These are phyloP conservation scores for Xerocomellus chrysenteron DNA, from an alignment of 768 basidiomycete species.

Conservation along the genomic window DNA sequence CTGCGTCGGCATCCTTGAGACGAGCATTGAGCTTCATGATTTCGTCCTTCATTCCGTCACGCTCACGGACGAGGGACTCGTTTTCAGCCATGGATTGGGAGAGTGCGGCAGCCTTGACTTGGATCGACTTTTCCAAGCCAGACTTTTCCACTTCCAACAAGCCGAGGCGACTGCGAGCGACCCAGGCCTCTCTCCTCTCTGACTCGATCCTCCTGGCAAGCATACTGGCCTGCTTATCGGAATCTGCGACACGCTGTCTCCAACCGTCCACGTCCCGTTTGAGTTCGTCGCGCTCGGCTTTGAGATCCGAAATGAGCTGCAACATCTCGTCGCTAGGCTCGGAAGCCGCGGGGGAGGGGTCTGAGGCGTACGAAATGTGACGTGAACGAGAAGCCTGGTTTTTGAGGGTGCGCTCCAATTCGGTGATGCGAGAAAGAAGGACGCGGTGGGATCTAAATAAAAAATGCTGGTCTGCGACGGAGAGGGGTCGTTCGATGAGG, in stretches of 20 bases:
- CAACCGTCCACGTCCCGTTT: constrained; percentile 87
- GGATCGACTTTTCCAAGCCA: constrained; percentile 50
- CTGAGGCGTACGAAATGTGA: constrained; percentile 52
- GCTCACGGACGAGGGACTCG: constrained; percentile 24
- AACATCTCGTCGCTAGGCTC: constrained; percentile 80
- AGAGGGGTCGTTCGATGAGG: constrained; percentile 48
- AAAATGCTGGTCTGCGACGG: constrained; percentile 80
- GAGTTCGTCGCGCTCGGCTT: constrained; percentile 86
- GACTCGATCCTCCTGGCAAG: constrained; percentile 69
- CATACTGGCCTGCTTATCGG: constrained; percentile 67
- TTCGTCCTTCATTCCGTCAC: constrained; percentile 30
- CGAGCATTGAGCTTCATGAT: constrained; percentile 30
- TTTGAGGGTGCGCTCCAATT: constrained; percentile 67
- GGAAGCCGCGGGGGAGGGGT: constrained; percentile 33
- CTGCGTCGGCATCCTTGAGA: constrained; percentile 28
- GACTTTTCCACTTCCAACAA: constrained; percentile 66
- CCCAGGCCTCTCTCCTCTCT: constrained; percentile 83
- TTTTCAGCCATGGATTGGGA: constrained; percentile 31
- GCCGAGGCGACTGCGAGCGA: constrained; percentile 71
- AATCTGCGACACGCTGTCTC: constrained; percentile 71
- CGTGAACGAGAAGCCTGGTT: constrained; percentile 46
- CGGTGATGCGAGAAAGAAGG: constrained; percentile 77
- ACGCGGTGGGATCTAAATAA: constrained; percentile 82
- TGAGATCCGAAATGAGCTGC: constrained; percentile 70
- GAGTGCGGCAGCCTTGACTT: constrained; percentile 32